Base-by-base conservation (phyloP, 345 rosid species). In the Eucalyptus curtisii region DNA sequence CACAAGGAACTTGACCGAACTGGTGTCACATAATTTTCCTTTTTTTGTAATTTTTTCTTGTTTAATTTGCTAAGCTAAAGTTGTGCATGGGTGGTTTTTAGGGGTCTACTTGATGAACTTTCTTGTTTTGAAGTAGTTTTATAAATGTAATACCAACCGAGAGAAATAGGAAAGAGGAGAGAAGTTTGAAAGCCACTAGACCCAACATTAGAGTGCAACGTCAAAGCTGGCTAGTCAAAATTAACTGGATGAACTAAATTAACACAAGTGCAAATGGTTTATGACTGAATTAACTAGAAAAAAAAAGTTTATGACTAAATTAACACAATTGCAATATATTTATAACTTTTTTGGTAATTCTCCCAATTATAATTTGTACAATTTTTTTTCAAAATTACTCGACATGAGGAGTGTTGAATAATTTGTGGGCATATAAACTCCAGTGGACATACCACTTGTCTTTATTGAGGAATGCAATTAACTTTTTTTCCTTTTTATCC, bases 131-230 rank as follows among this genome's bases (percentile, higher is more conserved):
- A 88, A 96, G 94, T 71, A 96, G 90, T 92, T 95, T 95, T 86
- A 97, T 98, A 27, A 96, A 84, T 17, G 97, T 95, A 57, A 95
- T 95, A 31, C 98, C 95, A 12, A 93, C 87, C 1, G 96, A 96
- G 87, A 97, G 98, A 93, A 96, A 94, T 90, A 96, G 87, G 84
- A 96, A 88, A 89, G 95, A 90, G 16, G 89, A 89, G 87, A 97
- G 90, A 81, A 22, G 59, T 53, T 53, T 22, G 27, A 53, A 53
- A 53, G 95, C 92, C 90, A 93, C 94, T 37, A 91, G 12, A 48
- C 92, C 91, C 27, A 96, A 93, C 91, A 95, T 89, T 87, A 95
- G 87, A 91, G 90, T 91, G 49, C 97, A 96, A 37, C 0, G 0
- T 7, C 55, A 3, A 0, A 0, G 1, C 4, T 1, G 2, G 0